Conservation (phyloP, 108 stramenopile genomes). For the Skeletonema potamos region DNA sequence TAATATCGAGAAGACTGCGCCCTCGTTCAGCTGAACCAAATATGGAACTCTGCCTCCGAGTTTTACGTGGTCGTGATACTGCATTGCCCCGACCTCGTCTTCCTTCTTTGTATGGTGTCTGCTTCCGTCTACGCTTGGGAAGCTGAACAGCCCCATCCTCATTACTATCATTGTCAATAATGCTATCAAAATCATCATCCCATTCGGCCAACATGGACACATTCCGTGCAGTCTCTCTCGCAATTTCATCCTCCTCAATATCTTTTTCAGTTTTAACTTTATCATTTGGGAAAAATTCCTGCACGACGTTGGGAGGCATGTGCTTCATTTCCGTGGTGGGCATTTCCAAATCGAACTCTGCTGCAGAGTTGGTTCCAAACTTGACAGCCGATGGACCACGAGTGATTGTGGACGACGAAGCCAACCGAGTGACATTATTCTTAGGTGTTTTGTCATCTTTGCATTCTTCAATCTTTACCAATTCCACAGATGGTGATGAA, state of each 20-base stretch:
- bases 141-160: not conserved
- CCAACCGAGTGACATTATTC: slow-evolving; percentile 6
- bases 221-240: slow-evolving; percentile 35
- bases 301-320: slow-evolving; percentile 24
- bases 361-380: slow-evolving; percentile 41
- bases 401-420: not conserved
- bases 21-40: slow-evolving; percentile 23
- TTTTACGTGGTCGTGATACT: slow-evolving; percentile 9
- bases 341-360: slow-evolving; percentile 32
- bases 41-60: slow-evolving; percentile 29
- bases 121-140: slow-evolving; percentile 23
- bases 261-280: slow-evolving; percentile 8
- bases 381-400: slow-evolving; percentile 36
- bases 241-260: slow-evolving; percentile 4
- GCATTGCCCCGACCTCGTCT: not conserved
- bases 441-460: slow-evolving; percentile 16
- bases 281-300: slow-evolving; percentile 34
- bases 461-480: slow-evolving; percentile 3
- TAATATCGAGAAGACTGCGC: slow-evolving; percentile 26
- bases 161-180: slow-evolving; percentile 2
- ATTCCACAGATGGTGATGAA: slow-evolving; percentile 2
- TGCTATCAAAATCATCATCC: slow-evolving; percentile 41
- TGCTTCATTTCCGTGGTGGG: slow-evolving; percentile 47
- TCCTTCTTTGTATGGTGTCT: slow-evolving; percentile 28
- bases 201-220: slow-evolving; percentile 39